phyloP scores from a whole-genome alignment of 305 asterid genomes.

The Stenogyne calaminthoides region DNA sequence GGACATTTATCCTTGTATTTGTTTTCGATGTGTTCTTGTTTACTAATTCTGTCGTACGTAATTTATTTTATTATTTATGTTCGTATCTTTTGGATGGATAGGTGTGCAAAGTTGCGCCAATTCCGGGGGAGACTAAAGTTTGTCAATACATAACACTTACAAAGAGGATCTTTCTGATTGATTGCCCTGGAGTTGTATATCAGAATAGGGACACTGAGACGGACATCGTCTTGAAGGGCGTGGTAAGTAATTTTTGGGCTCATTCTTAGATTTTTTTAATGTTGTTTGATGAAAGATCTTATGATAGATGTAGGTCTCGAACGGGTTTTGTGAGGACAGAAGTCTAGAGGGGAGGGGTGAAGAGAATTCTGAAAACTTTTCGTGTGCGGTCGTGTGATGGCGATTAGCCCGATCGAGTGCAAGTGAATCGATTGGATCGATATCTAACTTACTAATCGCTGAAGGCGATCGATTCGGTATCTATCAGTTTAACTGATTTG shows the following conservation, averaged over 20 bases:
- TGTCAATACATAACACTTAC: conserved; percentile 98
- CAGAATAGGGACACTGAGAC: conserved; percentile 79
- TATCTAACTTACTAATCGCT: too few relatives aligned
- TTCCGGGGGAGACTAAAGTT: conserved; percentile 98
- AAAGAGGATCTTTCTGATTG: conserved; percentile 85
- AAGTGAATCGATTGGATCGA: too few relatives aligned
- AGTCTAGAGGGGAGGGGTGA: too few relatives aligned
- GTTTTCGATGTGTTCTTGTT: neutral
- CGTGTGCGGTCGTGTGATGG: too few relatives aligned
- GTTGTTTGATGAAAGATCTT: neutral
- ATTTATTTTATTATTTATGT: neutral
- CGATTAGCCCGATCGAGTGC: too few relatives aligned
- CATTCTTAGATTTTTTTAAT: neutral
- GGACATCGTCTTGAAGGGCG: conserved; percentile 92
- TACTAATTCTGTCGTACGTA: neutral
- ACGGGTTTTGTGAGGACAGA: too few relatives aligned
- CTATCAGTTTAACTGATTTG: too few relatives aligned
- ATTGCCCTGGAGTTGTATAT: conserved; percentile 97
- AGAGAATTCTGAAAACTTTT: too few relatives aligned
- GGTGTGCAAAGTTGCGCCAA: conserved; percentile 99
- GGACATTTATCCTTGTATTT: neutral
- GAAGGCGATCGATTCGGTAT: too few relatives aligned
- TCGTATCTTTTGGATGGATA: conserved; percentile 32
- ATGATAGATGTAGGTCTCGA: too few relatives aligned
- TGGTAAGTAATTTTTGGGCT: conserved; percentile 55